A percentile compares a stretch with the other conserved stretches of the same genome.
These are phyloP conservation scores for Ustilago bromivora DNA, from an alignment of 1,284 basidiomycete genomes.

Conservation along the genomic window DNA sequence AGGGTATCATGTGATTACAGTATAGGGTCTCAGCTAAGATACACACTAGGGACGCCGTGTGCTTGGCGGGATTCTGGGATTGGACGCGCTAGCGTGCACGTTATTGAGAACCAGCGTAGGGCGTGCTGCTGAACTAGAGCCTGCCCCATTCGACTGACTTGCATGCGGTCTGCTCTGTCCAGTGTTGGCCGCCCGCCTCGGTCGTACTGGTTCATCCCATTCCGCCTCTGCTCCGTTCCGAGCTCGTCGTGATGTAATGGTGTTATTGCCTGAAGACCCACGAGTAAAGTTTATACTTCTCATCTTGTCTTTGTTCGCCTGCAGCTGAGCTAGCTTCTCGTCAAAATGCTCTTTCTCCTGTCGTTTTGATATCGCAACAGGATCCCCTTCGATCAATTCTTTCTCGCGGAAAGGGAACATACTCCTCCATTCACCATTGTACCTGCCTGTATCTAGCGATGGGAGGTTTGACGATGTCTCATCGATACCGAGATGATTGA, in stretches of 20 bases:
- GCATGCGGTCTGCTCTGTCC: neutral
- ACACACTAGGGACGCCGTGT: neutral
- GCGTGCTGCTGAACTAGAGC: neutral
- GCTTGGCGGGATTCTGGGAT: neutral
- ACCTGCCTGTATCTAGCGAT: constrained; percentile 15
- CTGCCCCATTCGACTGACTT: neutral
- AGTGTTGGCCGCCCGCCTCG: neutral
- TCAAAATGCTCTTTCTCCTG: neutral
- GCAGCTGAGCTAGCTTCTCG: neutral
- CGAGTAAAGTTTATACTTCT: constrained; percentile 6
- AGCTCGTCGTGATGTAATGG: neutral
- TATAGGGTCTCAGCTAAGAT: neutral
- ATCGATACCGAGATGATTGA: constrained; percentile 88
- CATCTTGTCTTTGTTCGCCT: constrained; percentile 2
- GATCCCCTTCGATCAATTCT: constrained; percentile 25
- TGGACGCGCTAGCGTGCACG: neutral
- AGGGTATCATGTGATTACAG: neutral
- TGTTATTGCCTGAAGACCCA: neutral
- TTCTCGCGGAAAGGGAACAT: constrained; percentile 19
- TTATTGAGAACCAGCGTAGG: neutral
- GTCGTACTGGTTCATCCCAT: neutral
- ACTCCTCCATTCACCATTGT: constrained; percentile 7
- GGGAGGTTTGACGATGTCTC: constrained; percentile 73
- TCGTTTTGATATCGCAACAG: constrained; percentile 4
- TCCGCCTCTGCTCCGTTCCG: neutral